These are phyloP conservation scores for Parathielavia appendiculata DNA, from an alignment of 495 filamentous ascomycete genomes.

Conservation along the genomic window DNA sequence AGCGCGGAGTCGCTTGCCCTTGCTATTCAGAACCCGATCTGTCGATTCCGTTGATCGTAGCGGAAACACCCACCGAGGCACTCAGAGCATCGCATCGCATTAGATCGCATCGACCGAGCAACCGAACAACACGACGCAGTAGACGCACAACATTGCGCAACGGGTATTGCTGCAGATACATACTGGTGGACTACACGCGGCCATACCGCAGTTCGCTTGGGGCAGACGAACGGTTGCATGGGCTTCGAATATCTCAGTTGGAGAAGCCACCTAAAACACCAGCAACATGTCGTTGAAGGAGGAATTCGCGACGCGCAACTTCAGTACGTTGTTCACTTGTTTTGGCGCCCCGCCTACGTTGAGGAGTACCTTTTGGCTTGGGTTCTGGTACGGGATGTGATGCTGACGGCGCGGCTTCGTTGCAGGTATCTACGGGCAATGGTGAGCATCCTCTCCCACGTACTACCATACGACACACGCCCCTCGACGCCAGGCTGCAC, in stretches of 20 bases:
- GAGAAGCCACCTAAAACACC: background rate
- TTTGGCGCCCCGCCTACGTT: conserved; percentile 22
- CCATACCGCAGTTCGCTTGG: no score
- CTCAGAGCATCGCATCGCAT: background rate
- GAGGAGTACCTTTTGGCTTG: background rate
- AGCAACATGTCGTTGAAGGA: conserved; percentile 51
- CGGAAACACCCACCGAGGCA: background rate
- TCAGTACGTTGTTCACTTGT: conserved; percentile 65
- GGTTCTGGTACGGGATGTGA: background rate
- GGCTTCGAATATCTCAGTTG: background rate
- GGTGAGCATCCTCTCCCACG: conserved; percentile 56
- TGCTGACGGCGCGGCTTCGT: conserved; percentile 30
- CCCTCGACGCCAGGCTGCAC: background rate
- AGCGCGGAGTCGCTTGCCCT: conserved; percentile 2
- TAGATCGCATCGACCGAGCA: background rate
- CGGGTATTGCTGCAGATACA: background rate
- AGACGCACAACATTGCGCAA: background rate
- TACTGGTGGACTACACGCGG: background rate
- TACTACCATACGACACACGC: background rate
- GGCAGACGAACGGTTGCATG: no score
- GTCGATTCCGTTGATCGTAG: background rate
- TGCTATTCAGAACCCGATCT: conserved; percentile 5
- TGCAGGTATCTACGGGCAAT: conserved; percentile 98
- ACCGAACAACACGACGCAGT: background rate
- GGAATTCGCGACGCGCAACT: conserved; percentile 94